Base-by-base conservation (phyloP, 441 rosid genomes). In the Adansonia rubrostipa region DNA sequence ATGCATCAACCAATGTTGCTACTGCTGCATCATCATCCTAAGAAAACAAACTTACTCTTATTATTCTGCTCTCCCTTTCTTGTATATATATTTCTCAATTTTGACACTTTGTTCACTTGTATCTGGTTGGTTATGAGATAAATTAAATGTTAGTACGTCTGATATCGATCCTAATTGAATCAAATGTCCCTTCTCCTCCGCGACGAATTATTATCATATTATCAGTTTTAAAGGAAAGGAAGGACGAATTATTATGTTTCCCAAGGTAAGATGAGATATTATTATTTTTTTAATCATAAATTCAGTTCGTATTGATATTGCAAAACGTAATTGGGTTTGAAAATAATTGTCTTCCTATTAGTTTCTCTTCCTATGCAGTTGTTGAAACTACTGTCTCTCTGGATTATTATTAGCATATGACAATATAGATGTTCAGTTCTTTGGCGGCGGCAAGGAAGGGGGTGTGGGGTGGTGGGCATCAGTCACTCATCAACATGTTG, bases 61-160 rank as follows among this genome's bases (percentile, higher is more conserved):
- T 61, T 61, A 15, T 74, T 74, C 57, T 22, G 44, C 58, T 77
- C 60, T 19, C 87, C 45, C 13, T 28, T 24, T n/a, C 2, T 11
- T 1, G 0, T 28, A 28, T 28, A 28, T 28, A 28, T 28, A 17
- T 53, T 77, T 53, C 8, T 68, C 85, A 88, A 84, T 89, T 91
- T 89, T 89, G 91, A 50, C 71, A 73, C 82, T 77, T 70, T 42
- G 57, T 20, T 75, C 73, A 76, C 80, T 58, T 86, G 88, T 86
- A 86, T 80, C 80, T 83, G 80, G 56, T 74, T 83, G 79, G 53
- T 69, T 61, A 79, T 74, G 85, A 79, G 77, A 73, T 64, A 48
- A 81, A 68, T 78, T 80, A 76, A 78, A 78, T 82, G 80, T 62
- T 77, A 82, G 82, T 66, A 50, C 36, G 45, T 77, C 63, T 24